Conservation (phyloP, 805 yeast genomes). For the Candida corydali region DNA sequence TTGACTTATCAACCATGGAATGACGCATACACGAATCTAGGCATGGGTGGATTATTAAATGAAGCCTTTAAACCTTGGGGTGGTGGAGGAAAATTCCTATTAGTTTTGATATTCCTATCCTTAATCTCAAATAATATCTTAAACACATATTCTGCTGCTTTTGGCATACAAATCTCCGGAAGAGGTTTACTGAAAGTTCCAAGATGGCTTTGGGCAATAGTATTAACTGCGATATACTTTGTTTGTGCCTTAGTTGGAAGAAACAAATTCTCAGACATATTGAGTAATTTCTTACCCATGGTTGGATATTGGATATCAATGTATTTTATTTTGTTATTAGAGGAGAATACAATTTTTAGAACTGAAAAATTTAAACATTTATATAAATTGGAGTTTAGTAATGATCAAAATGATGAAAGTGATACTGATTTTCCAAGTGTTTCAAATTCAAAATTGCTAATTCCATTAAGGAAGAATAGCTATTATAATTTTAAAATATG, state of each 20-base stretch:
- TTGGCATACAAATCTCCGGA: slow-evolving; percentile 67
- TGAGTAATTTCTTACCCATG: slow-evolving; percentile 85
- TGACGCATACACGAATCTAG: slow-evolving; percentile 49
- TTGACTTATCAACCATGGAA: slow-evolving; percentile 53
- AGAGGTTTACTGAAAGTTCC: slow-evolving; percentile 56
- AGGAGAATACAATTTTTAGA: slow-evolving; percentile 73
- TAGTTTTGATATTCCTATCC: slow-evolving; percentile 66
- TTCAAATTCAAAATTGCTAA: slow-evolving; percentile 16
- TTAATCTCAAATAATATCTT: slow-evolving; percentile 77
- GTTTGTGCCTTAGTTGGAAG: slow-evolving; percentile 75
- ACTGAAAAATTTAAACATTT: slow-evolving; percentile 33
- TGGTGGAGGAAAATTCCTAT: slow-evolving; percentile 71
- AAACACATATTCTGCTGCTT: slow-evolving; percentile 78
- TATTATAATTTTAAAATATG: slow-evolving; percentile 72
- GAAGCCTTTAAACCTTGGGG: slow-evolving; percentile 71
- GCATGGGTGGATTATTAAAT: slow-evolving; percentile 73
- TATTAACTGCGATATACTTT: slow-evolving; percentile 59
- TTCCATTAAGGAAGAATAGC: slow-evolving; percentile 32
- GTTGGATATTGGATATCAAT: slow-evolving; percentile 88
- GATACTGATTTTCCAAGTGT: neutral
- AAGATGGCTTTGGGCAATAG: slow-evolving; percentile 71
- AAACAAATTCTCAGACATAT: slow-evolving; percentile 63
- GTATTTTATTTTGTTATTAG: slow-evolving; percentile 65
- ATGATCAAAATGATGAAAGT: neutral
- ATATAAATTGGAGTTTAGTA: slow-evolving; percentile 25